Percentiles rank a stretch among this genome's conserved stretches.
Evolutionary conservation across 208 protist species (phyloP).

Genomic region (Naegleria lovaniensis): DNA sequence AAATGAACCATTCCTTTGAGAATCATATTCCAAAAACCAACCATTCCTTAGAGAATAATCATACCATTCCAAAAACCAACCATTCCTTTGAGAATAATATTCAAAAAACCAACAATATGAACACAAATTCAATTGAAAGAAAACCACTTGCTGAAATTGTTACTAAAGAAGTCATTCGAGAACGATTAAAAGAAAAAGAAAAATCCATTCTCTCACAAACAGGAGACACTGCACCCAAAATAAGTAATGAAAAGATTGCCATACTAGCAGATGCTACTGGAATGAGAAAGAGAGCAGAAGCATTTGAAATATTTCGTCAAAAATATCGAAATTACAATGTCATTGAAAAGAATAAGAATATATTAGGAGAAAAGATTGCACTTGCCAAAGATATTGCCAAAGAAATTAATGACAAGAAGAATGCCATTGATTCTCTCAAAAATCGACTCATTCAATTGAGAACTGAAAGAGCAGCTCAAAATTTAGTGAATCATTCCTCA

Average conservation of each 20-base stretch:
- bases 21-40: too few species aligned
- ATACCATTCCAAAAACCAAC: too few species aligned
- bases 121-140: not conserved
- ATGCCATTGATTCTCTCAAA: not conserved
- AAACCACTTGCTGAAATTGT: not conserved
- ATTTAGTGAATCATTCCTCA: not conserved
- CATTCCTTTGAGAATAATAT: too few species aligned
- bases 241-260: not conserved
- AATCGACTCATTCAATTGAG: not conserved
- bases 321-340: conserved; percentile 5
- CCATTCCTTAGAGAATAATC: too few species aligned
- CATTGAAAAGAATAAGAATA: not conserved
- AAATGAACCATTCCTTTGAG: too few species aligned
- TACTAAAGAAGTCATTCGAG: not conserved
- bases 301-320: not conserved
- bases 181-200: not conserved
- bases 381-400: not conserved
- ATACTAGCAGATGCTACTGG: not conserved
- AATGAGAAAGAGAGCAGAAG: conserved; percentile 3
- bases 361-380: not conserved
- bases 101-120: too few species aligned
- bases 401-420: not conserved
- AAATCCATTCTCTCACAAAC: not conserved
- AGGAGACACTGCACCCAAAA: not conserved
- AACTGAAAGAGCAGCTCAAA: conserved; percentile 7